A percentile compares a stretch with the other conserved stretches of the same genome.
phyloP scores from a whole-genome alignment of 495 filamentous ascomycete species.

The Daldinia decipiens region DNA sequence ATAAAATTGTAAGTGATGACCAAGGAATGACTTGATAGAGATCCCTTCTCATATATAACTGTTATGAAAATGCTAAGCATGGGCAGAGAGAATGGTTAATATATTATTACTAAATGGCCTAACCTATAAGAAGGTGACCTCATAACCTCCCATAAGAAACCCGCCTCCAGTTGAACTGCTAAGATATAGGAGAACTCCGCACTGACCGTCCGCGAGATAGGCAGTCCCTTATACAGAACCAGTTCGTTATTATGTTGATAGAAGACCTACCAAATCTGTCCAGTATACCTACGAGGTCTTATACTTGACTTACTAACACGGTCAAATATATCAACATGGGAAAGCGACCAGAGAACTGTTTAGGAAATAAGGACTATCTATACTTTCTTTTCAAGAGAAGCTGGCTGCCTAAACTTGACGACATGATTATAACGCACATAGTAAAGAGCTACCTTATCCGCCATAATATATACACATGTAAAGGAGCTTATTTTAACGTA shows the following conservation, averaged over 20 bases:
- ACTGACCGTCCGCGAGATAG: not conserved
- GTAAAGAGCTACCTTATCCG: not conserved
- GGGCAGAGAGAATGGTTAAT: not conserved
- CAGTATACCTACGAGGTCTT: not conserved
- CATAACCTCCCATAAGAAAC: not conserved
- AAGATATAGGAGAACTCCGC: slow-evolving; percentile 3
- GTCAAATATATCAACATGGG: not conserved
- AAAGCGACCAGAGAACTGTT: not conserved
- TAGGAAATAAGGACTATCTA: not conserved
- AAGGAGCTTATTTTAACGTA: slow-evolving; percentile 1
- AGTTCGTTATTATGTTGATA: not conserved
- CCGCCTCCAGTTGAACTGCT: slow-evolving; percentile 10
- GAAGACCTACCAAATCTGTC: not conserved
- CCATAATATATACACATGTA: not conserved
- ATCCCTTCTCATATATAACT: not conserved
- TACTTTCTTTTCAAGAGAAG: not conserved
- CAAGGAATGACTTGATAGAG: not conserved
- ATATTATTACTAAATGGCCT: slow-evolving; percentile 9
- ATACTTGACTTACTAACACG: not conserved
- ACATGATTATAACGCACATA: no score
- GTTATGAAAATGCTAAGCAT: not conserved
- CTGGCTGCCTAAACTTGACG: no score
- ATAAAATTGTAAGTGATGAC: not conserved
- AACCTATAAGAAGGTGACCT: not conserved
- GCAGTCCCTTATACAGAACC: not conserved